A percentile compares a stretch with the other conserved stretches of the same genome.
Conservation (phyloP, 106 monocot species). For the Dioscorea zingiberensis region DNA sequence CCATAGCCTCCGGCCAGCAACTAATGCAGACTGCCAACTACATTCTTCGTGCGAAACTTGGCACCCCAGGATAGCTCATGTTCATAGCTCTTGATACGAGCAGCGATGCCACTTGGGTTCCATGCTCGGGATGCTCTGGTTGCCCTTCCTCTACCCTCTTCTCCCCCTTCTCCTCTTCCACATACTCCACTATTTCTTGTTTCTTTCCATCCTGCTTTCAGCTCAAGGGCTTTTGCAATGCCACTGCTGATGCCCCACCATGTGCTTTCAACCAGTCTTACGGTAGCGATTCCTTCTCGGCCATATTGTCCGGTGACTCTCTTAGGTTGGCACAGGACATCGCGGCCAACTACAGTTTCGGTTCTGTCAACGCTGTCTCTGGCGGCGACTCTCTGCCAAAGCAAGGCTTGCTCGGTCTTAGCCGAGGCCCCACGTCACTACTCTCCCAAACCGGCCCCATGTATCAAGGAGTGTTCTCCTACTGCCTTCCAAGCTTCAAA, state of each 20-base stretch:
- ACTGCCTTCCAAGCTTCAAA: slow-evolving; percentile 88
- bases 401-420: slow-evolving; percentile 71
- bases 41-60: slow-evolving; percentile 58
- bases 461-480: slow-evolving; percentile 87
- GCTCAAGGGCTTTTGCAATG: slow-evolving; percentile 24
- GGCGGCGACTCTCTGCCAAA: slow-evolving; percentile 48
- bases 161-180: slow-evolving; percentile 34
- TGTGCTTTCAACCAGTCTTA: slow-evolving; percentile 59
- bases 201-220: slow-evolving; percentile 31
- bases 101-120: slow-evolving; percentile 64
- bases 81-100: slow-evolving; percentile 74
- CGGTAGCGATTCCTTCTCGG: slow-evolving; percentile 48
- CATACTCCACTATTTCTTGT: slow-evolving; percentile 54
- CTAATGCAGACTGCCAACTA: slow-evolving; percentile 62
- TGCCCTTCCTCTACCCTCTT: slow-evolving; percentile 31
- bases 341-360: slow-evolving; percentile 49
- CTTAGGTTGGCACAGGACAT: slow-evolving; percentile 45
- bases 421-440: slow-evolving; percentile 52
- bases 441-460: slow-evolving; percentile 45
- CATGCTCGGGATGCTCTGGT: slow-evolving; percentile 50
- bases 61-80: slow-evolving; percentile 67
- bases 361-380: slow-evolving; percentile 47
- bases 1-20: slow-evolving; percentile 74
- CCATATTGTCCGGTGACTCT: slow-evolving; percentile 46
- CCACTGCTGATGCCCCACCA: not conserved